Percentiles rank a stretch among this genome's conserved stretches.
These are phyloP conservation scores for Ceratocystis destructans DNA, from an alignment of 2,329 filamentous ascomycete species.

Conservation along the genomic window DNA sequence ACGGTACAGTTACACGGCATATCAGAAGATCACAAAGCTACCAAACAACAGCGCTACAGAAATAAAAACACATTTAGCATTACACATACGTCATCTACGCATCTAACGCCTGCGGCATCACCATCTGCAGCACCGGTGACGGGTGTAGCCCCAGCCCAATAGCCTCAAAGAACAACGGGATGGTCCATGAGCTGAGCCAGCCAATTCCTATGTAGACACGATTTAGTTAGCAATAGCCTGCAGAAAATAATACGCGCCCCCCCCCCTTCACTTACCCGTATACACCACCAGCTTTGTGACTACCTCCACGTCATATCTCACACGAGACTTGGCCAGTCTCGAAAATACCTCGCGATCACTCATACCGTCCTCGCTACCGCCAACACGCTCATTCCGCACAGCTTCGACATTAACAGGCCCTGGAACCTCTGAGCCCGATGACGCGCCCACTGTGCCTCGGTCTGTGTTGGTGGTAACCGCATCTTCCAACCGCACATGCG, in stretches of 20 bases:
- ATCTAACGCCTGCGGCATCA: background rate
- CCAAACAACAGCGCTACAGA: background rate
- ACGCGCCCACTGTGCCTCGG: background rate
- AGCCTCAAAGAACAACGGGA: slow-evolving; percentile 57
- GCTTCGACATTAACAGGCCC: slow-evolving; percentile 19
- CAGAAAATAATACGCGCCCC: background rate
- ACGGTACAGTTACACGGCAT: background rate
- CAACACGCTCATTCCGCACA: slow-evolving; percentile 26
- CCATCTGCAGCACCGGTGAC: slow-evolving; percentile 10
- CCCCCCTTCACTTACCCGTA: slow-evolving; percentile 46
- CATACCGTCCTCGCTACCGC: slow-evolving; percentile 32
- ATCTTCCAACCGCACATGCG: slow-evolving; percentile 24
- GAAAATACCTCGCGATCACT: slow-evolving; percentile 73
- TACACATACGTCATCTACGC: background rate
- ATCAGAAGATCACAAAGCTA: background rate
- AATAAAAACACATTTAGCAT: background rate
- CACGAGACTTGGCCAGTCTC: slow-evolving; percentile 68
- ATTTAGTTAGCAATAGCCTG: background rate
- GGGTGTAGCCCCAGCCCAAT: slow-evolving; percentile 35
- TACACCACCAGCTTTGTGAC: slow-evolving; percentile 95
- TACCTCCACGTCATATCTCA: slow-evolving; percentile 96
- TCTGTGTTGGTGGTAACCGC: background rate
- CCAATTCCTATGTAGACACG: slow-evolving; percentile 50
- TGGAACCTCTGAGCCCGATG: slow-evolving; percentile 2
- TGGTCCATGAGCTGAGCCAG: slow-evolving; percentile 64